phyloP scores from a whole-genome alignment of 306 rosid species.

The Hippophae tibetana region DNA sequence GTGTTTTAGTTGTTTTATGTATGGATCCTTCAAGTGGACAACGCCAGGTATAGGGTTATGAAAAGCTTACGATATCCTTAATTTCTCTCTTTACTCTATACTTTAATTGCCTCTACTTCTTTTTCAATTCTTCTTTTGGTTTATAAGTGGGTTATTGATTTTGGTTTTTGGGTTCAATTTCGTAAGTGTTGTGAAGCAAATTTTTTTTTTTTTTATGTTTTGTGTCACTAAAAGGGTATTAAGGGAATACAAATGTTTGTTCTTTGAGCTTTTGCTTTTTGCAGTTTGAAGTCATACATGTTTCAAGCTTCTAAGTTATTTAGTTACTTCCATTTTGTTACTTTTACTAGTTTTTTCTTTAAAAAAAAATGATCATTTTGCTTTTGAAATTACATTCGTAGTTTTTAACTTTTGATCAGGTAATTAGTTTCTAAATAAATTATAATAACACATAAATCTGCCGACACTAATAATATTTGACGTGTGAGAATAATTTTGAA shows the following conservation, averaged over 20 bases:
- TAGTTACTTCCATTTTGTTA: not conserved
- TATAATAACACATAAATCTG: no score
- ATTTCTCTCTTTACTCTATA: not conserved
- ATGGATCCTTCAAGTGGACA: constrained; percentile 82
- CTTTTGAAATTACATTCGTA: no score
- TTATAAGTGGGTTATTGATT: not conserved
- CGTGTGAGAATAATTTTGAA: no score
- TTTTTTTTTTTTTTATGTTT: not conserved
- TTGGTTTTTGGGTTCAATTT: constrained; percentile 7
- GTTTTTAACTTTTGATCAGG: no score
- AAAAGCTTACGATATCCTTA: not conserved
- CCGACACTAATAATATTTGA: no score
- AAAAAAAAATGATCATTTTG: no score
- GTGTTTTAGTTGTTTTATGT: constrained; percentile 21
- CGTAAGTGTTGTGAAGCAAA: not conserved
- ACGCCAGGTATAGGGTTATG: constrained; percentile 44
- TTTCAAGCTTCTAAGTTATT: not conserved
- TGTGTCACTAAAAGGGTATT: not conserved
- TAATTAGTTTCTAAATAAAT: no score
- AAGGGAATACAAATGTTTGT: no score
- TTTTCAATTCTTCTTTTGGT: not conserved
- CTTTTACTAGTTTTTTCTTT: not conserved
- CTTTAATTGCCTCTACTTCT: not conserved
- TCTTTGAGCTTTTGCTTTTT: not conserved
- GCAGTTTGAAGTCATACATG: not conserved